Evolutionary conservation across 2,329 filamentous ascomycete genomes (phyloP), one percentile per base, ranked within the genome.

Genomic region (Colletotrichum tropicicola): DNA sequence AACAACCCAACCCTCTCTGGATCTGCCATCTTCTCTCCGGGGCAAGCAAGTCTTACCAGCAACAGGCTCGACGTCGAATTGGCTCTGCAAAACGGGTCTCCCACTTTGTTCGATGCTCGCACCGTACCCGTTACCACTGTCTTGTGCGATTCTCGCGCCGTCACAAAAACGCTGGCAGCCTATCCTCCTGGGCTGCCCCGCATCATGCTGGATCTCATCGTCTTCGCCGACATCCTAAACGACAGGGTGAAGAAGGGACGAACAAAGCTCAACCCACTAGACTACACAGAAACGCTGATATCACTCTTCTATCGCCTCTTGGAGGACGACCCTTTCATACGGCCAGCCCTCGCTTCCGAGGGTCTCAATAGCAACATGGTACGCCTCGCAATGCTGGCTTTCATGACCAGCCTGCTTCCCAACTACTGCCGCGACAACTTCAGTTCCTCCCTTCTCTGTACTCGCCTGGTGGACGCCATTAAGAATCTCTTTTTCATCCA

Each of bases 211-310:
- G 52, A 55, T 55, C 52, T 55, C 19, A 17, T 55, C 39, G 52
- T 55, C 6, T 55, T 55, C 52, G 17, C 52, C 27, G 5, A 25
- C 2, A 55, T 55, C 27, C 52, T 55, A 37, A 55, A 55, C 12
- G 9, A 55, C 23, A 45, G 27, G 27, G 39, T 12, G 12, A 55
- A 55, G 27, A 44, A 5, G 8, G 52, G 37, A 23, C 52, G 52
- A 55, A 44, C 52, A 25, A 55, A 55, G 39, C 27, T 55, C 39
- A 15, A 55, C 19, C 52, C 52, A 23, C 37, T 55, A 25, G 52
- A 55, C 52, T 55, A 55, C 52, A 55, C 52, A 32, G 52, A 45
- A 45, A 55, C 52, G 10, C 37, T 55, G 17, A 55, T 30, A 19
- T 44, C 52, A 45, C 52, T 55, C 27, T 12, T 55, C 19, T 55